Evolutionary conservation across 2,329 filamentous ascomycete genomes (phyloP), one percentile per base, ranked within the genome.

Genomic region (Cryoendolithus antarcticus): DNA sequence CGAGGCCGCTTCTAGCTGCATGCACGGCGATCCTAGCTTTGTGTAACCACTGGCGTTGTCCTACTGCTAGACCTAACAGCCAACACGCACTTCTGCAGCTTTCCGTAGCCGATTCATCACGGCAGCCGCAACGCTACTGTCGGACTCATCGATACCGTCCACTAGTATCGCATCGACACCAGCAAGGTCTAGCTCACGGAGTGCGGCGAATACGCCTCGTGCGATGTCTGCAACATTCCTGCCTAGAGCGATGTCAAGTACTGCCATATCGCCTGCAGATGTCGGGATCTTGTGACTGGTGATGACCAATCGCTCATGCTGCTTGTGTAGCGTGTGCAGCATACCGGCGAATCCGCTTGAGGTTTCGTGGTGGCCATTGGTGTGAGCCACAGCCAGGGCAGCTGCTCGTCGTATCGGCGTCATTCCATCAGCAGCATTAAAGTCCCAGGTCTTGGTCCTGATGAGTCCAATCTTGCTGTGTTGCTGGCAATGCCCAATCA

Each of bases 101-200:
- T 71, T 71, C 31, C 67, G 57, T 9, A 71, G 47, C 35, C 67
- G 52, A 39, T 71, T 71, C 67, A 71, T 71, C 12, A 71, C 60
- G 3, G 67, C 91, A 15, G 85, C 84, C 12, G 86, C 86, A 50
- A 91, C 80, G 56, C 91, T 83, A 27, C 82, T 78, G 43, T 81
- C 76, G 43, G 57, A 50, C 6, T 68, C 63, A 12, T 67, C 61
- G 41, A 95, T 82, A 2, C 89, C 89, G 59, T 98, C 91, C 8
- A 96, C 85, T 50, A 88, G 83, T 38, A 98, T 95, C 12, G 82
- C 70, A 55, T 91, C 79, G 3, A 86, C 86, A 24, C 77, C 74
- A 45, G 77, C 70, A 52, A 79, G 75, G 59, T 98, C 91, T 46
- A 98, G 71, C 49, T 88, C 83, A 38, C 91, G 72, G 39, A 98